phyloP scores from a whole-genome alignment of 441 rosid genomes.

The Brassica hybrid region DNA sequence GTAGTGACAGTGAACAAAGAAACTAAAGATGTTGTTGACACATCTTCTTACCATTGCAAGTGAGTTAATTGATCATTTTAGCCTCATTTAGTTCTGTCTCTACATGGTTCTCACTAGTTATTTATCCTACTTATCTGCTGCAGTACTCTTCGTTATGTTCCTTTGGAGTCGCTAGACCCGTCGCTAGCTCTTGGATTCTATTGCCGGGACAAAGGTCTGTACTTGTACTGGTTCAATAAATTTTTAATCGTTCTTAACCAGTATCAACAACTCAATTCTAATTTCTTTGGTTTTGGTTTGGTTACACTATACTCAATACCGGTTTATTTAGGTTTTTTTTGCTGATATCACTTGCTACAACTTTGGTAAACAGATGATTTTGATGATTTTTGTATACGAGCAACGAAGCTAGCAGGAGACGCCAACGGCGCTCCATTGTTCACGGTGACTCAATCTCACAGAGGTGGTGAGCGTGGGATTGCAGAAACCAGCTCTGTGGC shows the following conservation, averaged over 20 bases:
- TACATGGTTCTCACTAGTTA: neutral
- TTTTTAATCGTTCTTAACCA: neutral
- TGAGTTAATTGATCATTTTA: conserved; percentile 43
- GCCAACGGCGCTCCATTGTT: conserved; percentile 91
- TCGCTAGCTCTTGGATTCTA: conserved; percentile 92
- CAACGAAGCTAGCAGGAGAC: conserved; percentile 79
- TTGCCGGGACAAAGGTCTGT: conserved; percentile 81
- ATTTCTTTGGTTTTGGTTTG: neutral
- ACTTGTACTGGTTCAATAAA: neutral
- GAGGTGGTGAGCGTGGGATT: neutral
- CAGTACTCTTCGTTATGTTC: conserved; percentile 69
- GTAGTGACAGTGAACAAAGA: conserved; percentile 61
- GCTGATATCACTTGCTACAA: neutral
- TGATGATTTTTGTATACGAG: conserved; percentile 71
- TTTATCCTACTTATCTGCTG: conserved; percentile 28
- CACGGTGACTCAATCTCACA: conserved; percentile 66
- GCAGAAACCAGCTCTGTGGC: conserved; percentile 4
- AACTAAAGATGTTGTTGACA: conserved; percentile 63
- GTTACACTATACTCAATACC: neutral
- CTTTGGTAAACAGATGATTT: conserved; percentile 65
- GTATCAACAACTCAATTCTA: neutral
- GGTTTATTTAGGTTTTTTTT: neutral
- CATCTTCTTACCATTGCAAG: conserved; percentile 90
- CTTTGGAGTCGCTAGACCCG: conserved; percentile 79
- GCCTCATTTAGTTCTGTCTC: conserved; percentile 8